Base-by-base conservation (phyloP, 495 filamentous ascomycete species). In the Xylaria grammica region DNA sequence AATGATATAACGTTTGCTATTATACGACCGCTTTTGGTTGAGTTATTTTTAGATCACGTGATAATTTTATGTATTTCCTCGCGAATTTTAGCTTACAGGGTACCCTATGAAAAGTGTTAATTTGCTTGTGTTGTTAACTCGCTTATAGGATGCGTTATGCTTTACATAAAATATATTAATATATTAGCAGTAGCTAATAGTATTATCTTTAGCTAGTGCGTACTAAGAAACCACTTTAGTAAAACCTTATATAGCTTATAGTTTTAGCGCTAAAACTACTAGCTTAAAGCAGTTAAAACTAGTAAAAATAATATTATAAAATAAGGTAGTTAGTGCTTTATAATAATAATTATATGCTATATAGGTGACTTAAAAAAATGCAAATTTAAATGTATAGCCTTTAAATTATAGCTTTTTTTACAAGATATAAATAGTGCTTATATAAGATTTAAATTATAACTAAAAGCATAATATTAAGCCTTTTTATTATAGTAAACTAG, bases 401-500 rank as follows among this genome's bases (percentile, higher is more conserved):
- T 48, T 48, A 48, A 48, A 48, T 24, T 19, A 19, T 19, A 19
- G 45, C 45, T 19, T 11, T 44, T n/a, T 13, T 48, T 48, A 48
- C 19, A 48, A 48, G 45, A 48, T 19, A 22, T 48, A 19, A 24
- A 48, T 20, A 48, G 20, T 48, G 45, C 45, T 48, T 48, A 48
- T 48, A 48, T 48, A 48, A 4, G 45, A 48, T 48, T 48, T 3
- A 48, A 48, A 48, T 48, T 48, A 48, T 48, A 24, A 24, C 20
- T 48, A 48, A 19, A 19, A 48, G 45, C 45, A 48, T 51, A 8
- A 15, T 51, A 51, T 30, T 30, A 30, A 13, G 49, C 26, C 26
- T 51, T 51, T 51, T 51, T 29, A 51, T 51, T 51, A 51, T 51
- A 51, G 27, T 51, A 51, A 6, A 51, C 49, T 30, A 51, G 49